Conservation (phyloP, 2,329 filamentous ascomycete genomes). For the Nothophaeocryptopus gaeumannii region DNA sequence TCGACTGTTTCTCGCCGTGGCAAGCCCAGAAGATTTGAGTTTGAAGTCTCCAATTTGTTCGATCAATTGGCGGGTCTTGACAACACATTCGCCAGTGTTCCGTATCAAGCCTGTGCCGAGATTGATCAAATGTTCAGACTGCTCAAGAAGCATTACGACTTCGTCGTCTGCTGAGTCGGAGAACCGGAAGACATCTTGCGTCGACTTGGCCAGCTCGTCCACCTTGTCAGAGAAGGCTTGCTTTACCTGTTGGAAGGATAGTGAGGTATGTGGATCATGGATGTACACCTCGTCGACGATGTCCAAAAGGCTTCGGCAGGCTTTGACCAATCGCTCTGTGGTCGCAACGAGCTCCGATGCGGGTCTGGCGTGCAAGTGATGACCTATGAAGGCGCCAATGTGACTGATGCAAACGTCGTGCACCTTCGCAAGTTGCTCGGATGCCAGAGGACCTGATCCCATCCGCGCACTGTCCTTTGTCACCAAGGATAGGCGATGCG, state of each 20-base stretch:
- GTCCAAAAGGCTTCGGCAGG: conserved; percentile 73
- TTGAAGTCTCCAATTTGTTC: conserved; percentile 62
- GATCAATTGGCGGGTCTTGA: conserved; percentile 79
- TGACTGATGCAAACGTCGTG: conserved; percentile 89
- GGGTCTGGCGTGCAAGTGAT: conserved; percentile 90
- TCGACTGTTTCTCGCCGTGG: not conserved
- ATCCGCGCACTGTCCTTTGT: conserved; percentile 19
- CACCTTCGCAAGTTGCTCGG: conserved; percentile 72
- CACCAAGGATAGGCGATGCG: conserved; percentile 32
- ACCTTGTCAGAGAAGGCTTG: conserved; percentile 76
- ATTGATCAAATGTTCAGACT: conserved; percentile 29
- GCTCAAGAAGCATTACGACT: conserved; percentile 69
- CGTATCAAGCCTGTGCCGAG: conserved; percentile 53
- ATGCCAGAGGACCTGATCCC: conserved; percentile 65
- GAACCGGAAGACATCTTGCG: conserved; percentile 72
- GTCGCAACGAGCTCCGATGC: conserved; percentile 77
- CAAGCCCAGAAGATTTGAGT: conserved; percentile 11
- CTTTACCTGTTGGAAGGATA: conserved; percentile 66
- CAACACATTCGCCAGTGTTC: conserved; percentile 85
- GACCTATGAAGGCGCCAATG: conserved; percentile 87
- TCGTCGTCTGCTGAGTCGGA: conserved; percentile 67
- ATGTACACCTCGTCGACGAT: conserved; percentile 80
- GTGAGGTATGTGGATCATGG: conserved; percentile 67
- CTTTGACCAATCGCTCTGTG: conserved; percentile 77
- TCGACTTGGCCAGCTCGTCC: conserved; percentile 74